Conservation (phyloP, 768 basidiomycete genomes). For the Podaxis sp. region DNA sequence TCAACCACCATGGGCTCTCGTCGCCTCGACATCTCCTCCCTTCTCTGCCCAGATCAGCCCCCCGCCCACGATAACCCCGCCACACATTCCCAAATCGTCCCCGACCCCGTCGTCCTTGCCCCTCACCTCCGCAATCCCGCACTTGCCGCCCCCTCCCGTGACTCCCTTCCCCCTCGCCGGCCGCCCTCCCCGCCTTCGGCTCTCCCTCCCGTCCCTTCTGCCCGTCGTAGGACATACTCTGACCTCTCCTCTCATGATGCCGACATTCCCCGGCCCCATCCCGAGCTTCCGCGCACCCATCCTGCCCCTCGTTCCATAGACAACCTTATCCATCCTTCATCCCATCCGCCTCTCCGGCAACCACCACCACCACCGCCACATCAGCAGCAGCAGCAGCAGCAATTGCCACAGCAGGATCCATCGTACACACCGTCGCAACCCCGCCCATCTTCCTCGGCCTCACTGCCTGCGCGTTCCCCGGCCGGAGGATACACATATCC, state of each 20-base stretch:
- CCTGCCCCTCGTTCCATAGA: conserved; percentile 16
- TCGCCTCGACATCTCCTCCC: conserved; percentile 74
- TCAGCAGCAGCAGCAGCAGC: not conserved
- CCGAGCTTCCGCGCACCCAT: conserved; percentile 15
- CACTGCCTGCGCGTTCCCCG: conserved; percentile 11
- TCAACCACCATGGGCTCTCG: conserved; percentile 53
- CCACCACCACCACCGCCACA: conserved; percentile 12
- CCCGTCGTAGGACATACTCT: not conserved
- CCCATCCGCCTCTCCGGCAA: conserved; percentile 8
- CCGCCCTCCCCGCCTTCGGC: conserved; percentile 1
- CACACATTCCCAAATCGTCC: not conserved
- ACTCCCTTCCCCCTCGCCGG: not conserved
- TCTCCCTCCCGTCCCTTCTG: not conserved
- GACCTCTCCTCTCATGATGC: not conserved
- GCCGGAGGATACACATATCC: conserved; percentile 7
- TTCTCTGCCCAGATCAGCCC: conserved; percentile 53
- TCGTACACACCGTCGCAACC: not conserved
- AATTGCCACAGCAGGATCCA: not conserved
- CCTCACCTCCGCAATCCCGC: conserved; percentile 24
- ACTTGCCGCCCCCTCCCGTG: not conserved
- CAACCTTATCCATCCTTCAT: conserved; percentile 18
- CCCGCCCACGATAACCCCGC: conserved; percentile 5
- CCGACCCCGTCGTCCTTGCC: conserved; percentile 22
- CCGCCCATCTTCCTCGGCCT: conserved; percentile 19
- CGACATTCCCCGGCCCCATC: conserved; percentile 2